Evolutionary conservation across 306 rosid genomes (phyloP).

Genomic region (Inga laurina): DNA sequence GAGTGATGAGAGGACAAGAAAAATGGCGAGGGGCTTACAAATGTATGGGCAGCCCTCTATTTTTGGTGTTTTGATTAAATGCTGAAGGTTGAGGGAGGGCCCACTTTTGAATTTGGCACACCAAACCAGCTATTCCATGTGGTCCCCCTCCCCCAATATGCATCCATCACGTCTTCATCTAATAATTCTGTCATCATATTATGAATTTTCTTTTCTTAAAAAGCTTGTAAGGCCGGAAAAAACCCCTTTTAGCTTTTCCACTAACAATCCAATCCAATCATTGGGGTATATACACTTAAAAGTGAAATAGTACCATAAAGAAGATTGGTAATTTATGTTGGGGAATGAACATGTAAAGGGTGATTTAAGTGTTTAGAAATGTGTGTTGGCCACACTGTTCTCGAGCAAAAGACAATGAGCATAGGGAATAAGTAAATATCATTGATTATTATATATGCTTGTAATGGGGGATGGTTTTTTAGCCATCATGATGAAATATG

Average conservation of each 20-base stretch:
- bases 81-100: not conserved
- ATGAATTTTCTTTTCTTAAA: not conserved
- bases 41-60: not conserved
- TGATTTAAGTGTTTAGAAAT: no score
- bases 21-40: not conserved
- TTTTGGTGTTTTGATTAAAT: not conserved
- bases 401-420: no score
- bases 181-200: not conserved
- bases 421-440: no score
- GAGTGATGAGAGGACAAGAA: not conserved
- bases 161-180: not conserved
- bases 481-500: no score
- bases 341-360: no score
- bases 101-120: slow-evolving; percentile 2
- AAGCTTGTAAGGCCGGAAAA: not conserved
- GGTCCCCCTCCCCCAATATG: not conserved
- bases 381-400: no score
- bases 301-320: no score
- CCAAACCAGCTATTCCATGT: not conserved
- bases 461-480: no score
- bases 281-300: no score
- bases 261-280: not conserved
- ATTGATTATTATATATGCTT: no score
- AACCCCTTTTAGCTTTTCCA: not conserved
- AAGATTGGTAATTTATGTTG: no score